Base-by-base conservation (phyloP, 306 rosid species). In the Geum urbanum region DNA sequence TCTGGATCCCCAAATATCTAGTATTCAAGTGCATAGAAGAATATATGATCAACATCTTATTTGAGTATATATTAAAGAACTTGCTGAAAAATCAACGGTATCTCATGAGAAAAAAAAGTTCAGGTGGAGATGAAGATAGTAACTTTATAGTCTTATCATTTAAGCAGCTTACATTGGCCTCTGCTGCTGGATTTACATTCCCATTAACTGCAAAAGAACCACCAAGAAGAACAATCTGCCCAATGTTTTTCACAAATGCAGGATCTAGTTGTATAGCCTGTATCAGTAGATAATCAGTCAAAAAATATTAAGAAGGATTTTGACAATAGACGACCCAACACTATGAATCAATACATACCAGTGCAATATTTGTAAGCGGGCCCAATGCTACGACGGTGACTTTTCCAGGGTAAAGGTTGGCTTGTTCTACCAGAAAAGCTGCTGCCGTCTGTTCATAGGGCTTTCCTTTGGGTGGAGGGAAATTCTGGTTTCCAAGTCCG, bases 401-500 rank as follows among this genome's bases (percentile, higher is more conserved):
- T 75, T 92, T 70, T 58, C 94, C 94, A 40, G 96, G 98, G 85
- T 88, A 49, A 76, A 63, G 77, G 54, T 84, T 86, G 39, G 92
- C 94, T 81, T 92, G 96, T n/a, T 80, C 78, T 69, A 90, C 87
- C 72, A 92, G 81, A 83, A 90, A 92, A 41, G 68, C 61, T 74
- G 87, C 84, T 5, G 94, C 98, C 20, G 92, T 83, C 70, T 79
- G 92, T 70, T 86, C 84, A 63, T 84, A 56, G 58, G 87, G 86
- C 86, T 86, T 92, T 72, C 94, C 96, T 64, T 82, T 72, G 16
- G 98, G 97, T 43, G 97, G 86, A 56, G 94, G 87, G 72, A 92
- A 92, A 76, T 88, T 88, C 81, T 92, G 97, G 89, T 92, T 92
- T 64, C 98, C 98, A 69, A 92, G 97, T 67, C 98, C 98, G 80